A percentile compares a stretch with the other conserved stretches of the same genome.
phyloP scores from a whole-genome alignment of 345 rosid species.

The Eucalyptus dawsonii region DNA sequence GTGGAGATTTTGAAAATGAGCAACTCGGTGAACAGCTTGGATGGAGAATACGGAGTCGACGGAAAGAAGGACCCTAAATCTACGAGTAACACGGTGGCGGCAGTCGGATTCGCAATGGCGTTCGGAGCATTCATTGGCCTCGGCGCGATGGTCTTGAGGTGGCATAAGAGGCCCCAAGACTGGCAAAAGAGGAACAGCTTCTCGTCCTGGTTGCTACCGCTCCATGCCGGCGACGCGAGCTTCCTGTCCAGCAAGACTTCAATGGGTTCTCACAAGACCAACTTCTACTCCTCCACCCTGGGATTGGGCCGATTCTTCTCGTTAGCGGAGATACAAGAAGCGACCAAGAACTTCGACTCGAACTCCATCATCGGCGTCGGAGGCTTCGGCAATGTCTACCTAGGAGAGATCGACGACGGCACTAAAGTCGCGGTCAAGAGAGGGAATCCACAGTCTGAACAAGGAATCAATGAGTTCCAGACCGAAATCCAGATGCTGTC shows the following conservation, averaged over 20 bases:
- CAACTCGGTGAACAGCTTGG: slow-evolving; percentile 6
- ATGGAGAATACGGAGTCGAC: slow-evolving; percentile 1
- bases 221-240: slow-evolving; percentile 1
- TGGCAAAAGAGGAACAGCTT: slow-evolving; percentile 7
- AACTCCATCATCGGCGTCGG: slow-evolving; percentile 18
- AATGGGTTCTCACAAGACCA: slow-evolving; percentile 3
- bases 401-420: slow-evolving; percentile 21
- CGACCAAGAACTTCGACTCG: slow-evolving; percentile 1
- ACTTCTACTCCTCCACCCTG: neutral
- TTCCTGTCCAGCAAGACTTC: slow-evolving; percentile 3
- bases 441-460: slow-evolving; percentile 41
- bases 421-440: slow-evolving; percentile 32
- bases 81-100: neutral
- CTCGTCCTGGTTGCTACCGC: slow-evolving; percentile 8
- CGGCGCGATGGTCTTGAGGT: slow-evolving; percentile 3
- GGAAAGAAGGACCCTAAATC: neutral
- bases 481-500: slow-evolving; percentile 43
- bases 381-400: slow-evolving; percentile 35
- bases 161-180: slow-evolving; percentile 11
- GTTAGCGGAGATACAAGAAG: slow-evolving; percentile 1
- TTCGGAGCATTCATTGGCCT: slow-evolving; percentile 7
- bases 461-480: slow-evolving; percentile 31
- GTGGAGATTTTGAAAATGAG: slow-evolving; percentile 3
- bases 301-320: slow-evolving; percentile 7
- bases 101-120: slow-evolving; percentile 8